Evolutionary conservation across 495 filamentous ascomycete genomes (phyloP).

Genomic region (Cercophora scortea): DNA sequence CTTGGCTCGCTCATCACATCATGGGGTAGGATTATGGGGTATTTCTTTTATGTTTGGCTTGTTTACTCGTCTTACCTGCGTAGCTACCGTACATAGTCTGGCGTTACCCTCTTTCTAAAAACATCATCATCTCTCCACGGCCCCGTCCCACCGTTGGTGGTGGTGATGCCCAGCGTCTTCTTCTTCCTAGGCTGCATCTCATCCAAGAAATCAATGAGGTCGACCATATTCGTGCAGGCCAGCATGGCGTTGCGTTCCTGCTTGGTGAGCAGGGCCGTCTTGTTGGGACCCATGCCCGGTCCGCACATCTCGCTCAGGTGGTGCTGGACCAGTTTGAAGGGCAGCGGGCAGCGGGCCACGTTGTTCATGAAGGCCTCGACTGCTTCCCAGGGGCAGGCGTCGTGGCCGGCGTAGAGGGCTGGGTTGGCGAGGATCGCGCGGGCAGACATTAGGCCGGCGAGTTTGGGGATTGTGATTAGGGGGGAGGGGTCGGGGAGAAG

Average conservation of each 20-base stretch:
- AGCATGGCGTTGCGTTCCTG: conserved; percentile 45
- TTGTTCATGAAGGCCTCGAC: conserved; percentile 51
- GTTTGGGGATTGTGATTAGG: conserved; percentile 23
- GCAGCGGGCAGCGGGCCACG: conserved; percentile 44
- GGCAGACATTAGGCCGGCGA: conserved; percentile 55
- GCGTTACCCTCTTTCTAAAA: background rate
- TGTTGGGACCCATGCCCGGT: conserved; percentile 39
- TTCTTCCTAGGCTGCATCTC: conserved; percentile 29
- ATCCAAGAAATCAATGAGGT: conserved; percentile 55
- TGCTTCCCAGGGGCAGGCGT: conserved; percentile 49
- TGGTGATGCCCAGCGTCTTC: conserved; percentile 11
- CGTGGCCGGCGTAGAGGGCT: conserved; percentile 48
- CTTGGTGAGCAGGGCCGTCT: conserved; percentile 39
- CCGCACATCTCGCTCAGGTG: conserved; percentile 57
- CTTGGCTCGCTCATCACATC: too few species aligned
- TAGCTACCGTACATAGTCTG: background rate
- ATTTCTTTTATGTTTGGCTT: background rate
- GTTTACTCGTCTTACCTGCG: background rate
- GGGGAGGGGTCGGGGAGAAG: background rate
- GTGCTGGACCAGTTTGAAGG: conserved; percentile 52
- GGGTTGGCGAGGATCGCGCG: conserved; percentile 56
- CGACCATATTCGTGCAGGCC: conserved; percentile 42
- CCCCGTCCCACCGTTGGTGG: background rate
- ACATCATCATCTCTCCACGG: conserved; percentile 3
- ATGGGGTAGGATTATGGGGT: too few species aligned